Evolutionary conservation across 257 asterid species (phyloP), one percentile per base, ranked within the genome.

Genomic region (Nicotiana knightiana): DNA sequence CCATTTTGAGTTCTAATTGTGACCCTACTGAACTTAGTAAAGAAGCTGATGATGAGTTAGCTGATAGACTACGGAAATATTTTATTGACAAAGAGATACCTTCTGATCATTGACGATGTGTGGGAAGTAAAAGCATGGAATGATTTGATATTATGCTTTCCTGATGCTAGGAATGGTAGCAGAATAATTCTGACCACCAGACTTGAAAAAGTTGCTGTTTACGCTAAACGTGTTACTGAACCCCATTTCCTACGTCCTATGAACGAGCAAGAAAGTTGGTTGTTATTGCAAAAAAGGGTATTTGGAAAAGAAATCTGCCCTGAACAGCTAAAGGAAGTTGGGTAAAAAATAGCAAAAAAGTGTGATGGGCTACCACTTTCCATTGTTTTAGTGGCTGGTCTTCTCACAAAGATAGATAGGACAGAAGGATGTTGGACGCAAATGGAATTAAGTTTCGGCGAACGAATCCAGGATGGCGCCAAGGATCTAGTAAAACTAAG

Each of bases 81-180:
- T 30, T 65, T 85, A 8, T 58, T 16, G 53, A 77, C 10, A 0
- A 43, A 10, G 55, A 43, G 81, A 11, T 82, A 78, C 68, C 83
- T 85, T n/a, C 3, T 85, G 1, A 75, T 85, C 11, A 46, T 85
- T 48, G 83, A 85, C 16, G 87, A 85, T 26, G 55, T 85, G n/a
- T 85, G 87, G 85, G 12, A 12, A 21, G 10, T 35, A 3, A 1
- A 61, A 53, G 71, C 75, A 12, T 84, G 84, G 85, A 62, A 66
- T 11, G 64, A 65, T 3, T 76, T 84, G 28, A 18, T 58, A 57
- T 6, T 9, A 8, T 76, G 33, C 1, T 55, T 84, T 81, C 85
- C 85, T 1, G 7, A 66, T 43, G 48, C 18, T 4, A 10, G n/a
- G 1, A 6, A 63, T n/a, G 76, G 82, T 17, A 85, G 85, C 55